Evolutionary conservation across 208 protist species (phyloP), one percentile per base, ranked within the genome.

Genomic region (Porcisia deanei): DNA sequence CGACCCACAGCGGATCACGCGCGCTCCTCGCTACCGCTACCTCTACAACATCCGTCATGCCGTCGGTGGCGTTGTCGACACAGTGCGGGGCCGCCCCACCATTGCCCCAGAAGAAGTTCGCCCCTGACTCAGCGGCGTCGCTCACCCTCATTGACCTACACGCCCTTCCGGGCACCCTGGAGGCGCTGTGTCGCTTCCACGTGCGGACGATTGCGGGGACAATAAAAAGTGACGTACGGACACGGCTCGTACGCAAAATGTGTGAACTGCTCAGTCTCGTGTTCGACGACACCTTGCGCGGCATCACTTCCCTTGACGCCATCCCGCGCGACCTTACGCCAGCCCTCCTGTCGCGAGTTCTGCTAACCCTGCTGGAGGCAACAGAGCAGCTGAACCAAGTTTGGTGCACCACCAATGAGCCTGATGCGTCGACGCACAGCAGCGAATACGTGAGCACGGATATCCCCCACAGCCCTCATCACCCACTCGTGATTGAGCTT

Each of bases 401-500:
- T 16, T 58, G 47, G 71, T 39, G 22, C 55, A 41, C 54, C 39
- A n/a, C 57, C 30, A 14, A 20, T 41, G 55, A 7, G 22, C 3
- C 55, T 16, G 20, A 54, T 20, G 16, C 47, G 47, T 71, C 16
- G 25, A 30, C n/a, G 39, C 39, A 18, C 61, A 6, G 61, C 61
- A 7, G 41, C 41, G 41, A 52, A 30, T 8, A 52, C 9, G 14
- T 22, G 4, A 9, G 3, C 63, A 52, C 39, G 7, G 20, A 18
- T 22, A 52, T 30, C 12, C 3, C 30, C 66, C 30, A 52, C 0
- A 18, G 8, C 1, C 63, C 77, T 4, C 47, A 71, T 34, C 86
- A 88, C 68, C 76, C 85, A 12, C 68, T 94, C 60, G 18, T 94
- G 45, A 78, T 91, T 34, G 84, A 91, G 71, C 64, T 94, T 37